Percentiles rank a stretch among this genome's conserved stretches.
phyloP scores from a whole-genome alignment of 2,329 filamentous ascomycete species.

The Epicoccum nigrum region DNA sequence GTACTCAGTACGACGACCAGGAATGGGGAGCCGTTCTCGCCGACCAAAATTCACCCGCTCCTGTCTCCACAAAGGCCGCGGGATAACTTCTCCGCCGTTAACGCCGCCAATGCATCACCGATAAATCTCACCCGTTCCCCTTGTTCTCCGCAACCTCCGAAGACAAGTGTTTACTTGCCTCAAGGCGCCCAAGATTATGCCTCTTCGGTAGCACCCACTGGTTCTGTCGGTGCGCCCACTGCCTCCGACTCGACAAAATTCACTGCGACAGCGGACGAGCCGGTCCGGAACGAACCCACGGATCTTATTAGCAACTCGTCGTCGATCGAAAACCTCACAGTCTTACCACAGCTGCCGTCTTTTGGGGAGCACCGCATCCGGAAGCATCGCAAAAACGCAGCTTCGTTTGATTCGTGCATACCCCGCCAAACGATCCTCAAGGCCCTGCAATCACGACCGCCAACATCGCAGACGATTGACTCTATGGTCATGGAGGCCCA shows the following conservation, averaged over 20 bases:
- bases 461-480: constrained; percentile 64
- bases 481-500: constrained; percentile 62
- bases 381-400: constrained; percentile 49
- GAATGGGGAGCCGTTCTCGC: constrained; percentile 42
- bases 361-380: constrained; percentile 46
- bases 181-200: constrained; percentile 35
- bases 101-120: constrained; percentile 36
- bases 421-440: constrained; percentile 84
- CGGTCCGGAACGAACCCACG: constrained; percentile 24
- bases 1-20: constrained; percentile 26
- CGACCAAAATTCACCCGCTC: constrained; percentile 43
- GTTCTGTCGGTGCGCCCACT: constrained; percentile 37
- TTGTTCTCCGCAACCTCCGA: constrained; percentile 32
- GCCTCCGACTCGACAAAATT: constrained; percentile 23
- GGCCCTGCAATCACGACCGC: constrained; percentile 70
- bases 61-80: constrained; percentile 40
- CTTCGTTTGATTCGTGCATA: constrained; percentile 66
- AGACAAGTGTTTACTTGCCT: constrained; percentile 32
- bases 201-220: constrained; percentile 35
- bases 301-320: constrained; percentile 38
- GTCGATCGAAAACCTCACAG: constrained; percentile 45
- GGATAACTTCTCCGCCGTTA: constrained; percentile 41
- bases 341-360: constrained; percentile 40
- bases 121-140: constrained; percentile 35
- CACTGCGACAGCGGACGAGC: constrained; percentile 36